Evolutionary conservation across 495 filamentous ascomycete genomes (phyloP).

Genomic region (Chaetomidium leptoderma): DNA sequence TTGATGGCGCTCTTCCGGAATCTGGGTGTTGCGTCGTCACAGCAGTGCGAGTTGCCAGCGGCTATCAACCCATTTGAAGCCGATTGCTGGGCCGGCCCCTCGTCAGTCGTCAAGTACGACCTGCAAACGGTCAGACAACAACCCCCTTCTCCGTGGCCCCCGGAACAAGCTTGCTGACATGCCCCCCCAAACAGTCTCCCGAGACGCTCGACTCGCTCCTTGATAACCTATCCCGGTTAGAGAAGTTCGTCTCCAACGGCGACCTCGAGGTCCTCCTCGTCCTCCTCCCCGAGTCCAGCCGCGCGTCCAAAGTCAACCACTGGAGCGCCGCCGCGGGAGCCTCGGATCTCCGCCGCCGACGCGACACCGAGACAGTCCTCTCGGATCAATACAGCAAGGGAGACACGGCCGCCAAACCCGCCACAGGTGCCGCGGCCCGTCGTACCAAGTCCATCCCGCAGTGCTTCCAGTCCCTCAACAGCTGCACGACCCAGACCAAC

Average conservation of each 20-base stretch:
- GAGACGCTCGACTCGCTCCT: slow-evolving; percentile 30
- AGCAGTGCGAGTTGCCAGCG: slow-evolving; percentile 38
- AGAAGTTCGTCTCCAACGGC: slow-evolving; percentile 31
- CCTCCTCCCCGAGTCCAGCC: slow-evolving; percentile 39
- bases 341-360: slow-evolving; percentile 37
- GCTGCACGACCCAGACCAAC: slow-evolving; percentile 59
- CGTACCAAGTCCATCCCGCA: slow-evolving; percentile 40
- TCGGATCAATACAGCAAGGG: slow-evolving; percentile 23
- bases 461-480: slow-evolving; percentile 61
- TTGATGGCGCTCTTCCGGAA: slow-evolving; percentile 31
- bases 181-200: slow-evolving; percentile 23
- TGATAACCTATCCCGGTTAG: slow-evolving; percentile 33
- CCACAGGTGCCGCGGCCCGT: slow-evolving; percentile 21
- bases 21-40: slow-evolving; percentile 19
- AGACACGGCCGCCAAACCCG: background rate
- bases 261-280: slow-evolving; percentile 48
- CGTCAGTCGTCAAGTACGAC: slow-evolving; percentile 44
- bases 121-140: slow-evolving; percentile 32
- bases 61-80: slow-evolving; percentile 40
- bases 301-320: slow-evolving; percentile 31
- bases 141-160: too few species aligned
- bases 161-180: background rate
- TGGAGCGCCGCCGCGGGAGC: slow-evolving; percentile 32
- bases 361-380: slow-evolving; percentile 33
- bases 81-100: slow-evolving; percentile 45